Percentiles rank a stretch among this genome's conserved stretches.
phyloP scores from a whole-genome alignment of 1,284 basidiomycete species.

The Testicularia cyperi region DNA sequence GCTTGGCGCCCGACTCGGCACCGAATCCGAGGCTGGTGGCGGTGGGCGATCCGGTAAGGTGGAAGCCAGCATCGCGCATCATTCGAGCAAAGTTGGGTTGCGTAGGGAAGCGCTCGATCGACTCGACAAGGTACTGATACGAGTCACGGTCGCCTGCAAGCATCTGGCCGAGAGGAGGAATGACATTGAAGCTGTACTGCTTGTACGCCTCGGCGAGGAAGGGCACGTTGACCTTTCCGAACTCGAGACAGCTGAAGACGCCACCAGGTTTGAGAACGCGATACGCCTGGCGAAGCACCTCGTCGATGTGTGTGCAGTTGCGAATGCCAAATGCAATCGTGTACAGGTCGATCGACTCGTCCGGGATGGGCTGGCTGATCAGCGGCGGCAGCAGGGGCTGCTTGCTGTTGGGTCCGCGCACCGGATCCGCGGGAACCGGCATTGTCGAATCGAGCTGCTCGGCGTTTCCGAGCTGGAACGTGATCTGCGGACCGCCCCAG shows the following conservation, averaged over 20 bases:
- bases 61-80: constrained; percentile 64
- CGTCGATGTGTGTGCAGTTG: constrained; percentile 91
- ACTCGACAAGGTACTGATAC: constrained; percentile 92
- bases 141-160: constrained; percentile 92
- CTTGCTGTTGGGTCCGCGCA: constrained; percentile 37
- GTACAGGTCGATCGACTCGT: constrained; percentile 85
- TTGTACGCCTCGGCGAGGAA: constrained; percentile 85
- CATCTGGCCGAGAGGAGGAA: constrained; percentile 90
- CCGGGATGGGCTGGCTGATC: constrained; percentile 44
- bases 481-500: constrained; percentile 80
- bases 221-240: constrained; percentile 89
- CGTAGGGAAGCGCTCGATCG: constrained; percentile 88
- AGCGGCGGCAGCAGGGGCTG: constrained; percentile 50
- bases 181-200: constrained; percentile 93
- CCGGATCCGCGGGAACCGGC: constrained; percentile 30
- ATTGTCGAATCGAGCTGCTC: constrained; percentile 67
- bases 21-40: constrained; percentile 48
- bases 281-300: constrained; percentile 84
- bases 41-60: constrained; percentile 49
- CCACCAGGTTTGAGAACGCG: constrained; percentile 96
- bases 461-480: constrained; percentile 91
- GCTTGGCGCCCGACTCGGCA: constrained; percentile 20
- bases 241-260: constrained; percentile 92
- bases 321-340: constrained; percentile 99
- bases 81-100: constrained; percentile 87